A percentile compares a stretch with the other conserved stretches of the same genome.
phyloP scores from a whole-genome alignment of 306 rosid species.

The Vicia sativa region DNA sequence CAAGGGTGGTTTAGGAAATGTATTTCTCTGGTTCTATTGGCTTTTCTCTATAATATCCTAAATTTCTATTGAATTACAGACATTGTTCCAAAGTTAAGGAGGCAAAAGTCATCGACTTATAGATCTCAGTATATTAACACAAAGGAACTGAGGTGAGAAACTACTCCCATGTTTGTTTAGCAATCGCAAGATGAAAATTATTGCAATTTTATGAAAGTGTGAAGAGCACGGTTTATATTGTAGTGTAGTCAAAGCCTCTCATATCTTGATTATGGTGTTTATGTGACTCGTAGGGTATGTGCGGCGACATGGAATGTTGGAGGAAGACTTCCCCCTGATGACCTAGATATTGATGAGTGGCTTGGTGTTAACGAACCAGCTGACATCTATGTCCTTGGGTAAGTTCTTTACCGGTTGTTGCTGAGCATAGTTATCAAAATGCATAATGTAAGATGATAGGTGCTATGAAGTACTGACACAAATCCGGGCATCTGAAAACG shows the following conservation, averaged over 20 bases:
- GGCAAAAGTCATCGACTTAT: constrained; percentile 86
- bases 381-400: constrained; percentile 96
- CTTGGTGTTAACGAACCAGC: constrained; percentile 78
- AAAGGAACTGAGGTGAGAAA: constrained; percentile 76
- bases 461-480: background rate
- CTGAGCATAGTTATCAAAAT: constrained; percentile 12
- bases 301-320: constrained; percentile 96
- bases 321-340: constrained; percentile 88
- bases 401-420: constrained; percentile 36
- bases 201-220: constrained; percentile 26
- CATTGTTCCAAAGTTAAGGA: constrained; percentile 67
- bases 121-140: constrained; percentile 85
- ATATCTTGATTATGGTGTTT: constrained; percentile 38
- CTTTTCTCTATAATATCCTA: background rate
- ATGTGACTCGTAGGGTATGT: constrained; percentile 62
- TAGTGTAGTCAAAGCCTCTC: constrained; percentile 35
- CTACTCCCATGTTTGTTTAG: constrained; percentile 34
- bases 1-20: too few species aligned
- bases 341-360: constrained; percentile 93
- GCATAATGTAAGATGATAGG: constrained; percentile 29
- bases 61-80: constrained; percentile 50
- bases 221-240: constrained; percentile 29
- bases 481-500: too few species aligned
- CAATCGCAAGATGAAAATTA: constrained; percentile 16
- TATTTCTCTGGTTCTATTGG: too few species aligned